Evolutionary conservation across 2,329 filamentous ascomycete genomes (phyloP).

Genomic region (Falciphora oryzae): DNA sequence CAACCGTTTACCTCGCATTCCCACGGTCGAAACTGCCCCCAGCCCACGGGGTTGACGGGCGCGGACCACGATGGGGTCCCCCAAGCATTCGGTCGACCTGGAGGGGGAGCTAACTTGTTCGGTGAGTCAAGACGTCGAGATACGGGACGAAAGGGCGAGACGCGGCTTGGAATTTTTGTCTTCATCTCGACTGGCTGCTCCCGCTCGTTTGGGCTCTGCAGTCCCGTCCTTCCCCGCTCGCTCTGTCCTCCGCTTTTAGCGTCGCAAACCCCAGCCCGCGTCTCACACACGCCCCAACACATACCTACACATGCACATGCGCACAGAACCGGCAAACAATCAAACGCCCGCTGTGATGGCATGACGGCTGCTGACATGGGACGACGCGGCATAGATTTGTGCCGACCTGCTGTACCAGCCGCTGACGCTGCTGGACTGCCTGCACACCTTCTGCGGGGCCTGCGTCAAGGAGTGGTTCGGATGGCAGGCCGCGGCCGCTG

Average conservation of each 20-base stretch:
- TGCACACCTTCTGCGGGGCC: conserved; percentile 93
- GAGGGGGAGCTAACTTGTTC: conserved; percentile 95
- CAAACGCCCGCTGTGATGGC: background rate
- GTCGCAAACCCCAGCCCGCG: background rate
- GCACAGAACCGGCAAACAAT: conserved; percentile 9
- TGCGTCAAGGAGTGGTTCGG: conserved; percentile 96
- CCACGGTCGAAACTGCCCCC: background rate
- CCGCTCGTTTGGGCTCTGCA: background rate
- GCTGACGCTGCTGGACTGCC: conserved; percentile 83
- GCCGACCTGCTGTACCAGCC: conserved; percentile 91
- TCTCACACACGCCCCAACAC: background rate
- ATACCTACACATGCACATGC: background rate
- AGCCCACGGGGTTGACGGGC: background rate
- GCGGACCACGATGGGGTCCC: conserved; percentile 37
- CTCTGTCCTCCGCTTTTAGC: no score
- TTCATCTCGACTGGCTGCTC: background rate
- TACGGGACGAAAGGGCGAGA: background rate
- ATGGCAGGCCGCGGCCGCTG: conserved; percentile 63
- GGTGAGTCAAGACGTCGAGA: conserved; percentile 48
- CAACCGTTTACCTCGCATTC: background rate
- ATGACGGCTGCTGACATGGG: background rate
- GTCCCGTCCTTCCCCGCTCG: background rate
- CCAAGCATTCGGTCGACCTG: conserved; percentile 58
- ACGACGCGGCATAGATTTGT: conserved; percentile 66
- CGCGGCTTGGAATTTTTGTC: background rate